Evolutionary conservation across 2,329 filamentous ascomycete species (phyloP).

Genomic region (Arthroderma uncinatum): DNA sequence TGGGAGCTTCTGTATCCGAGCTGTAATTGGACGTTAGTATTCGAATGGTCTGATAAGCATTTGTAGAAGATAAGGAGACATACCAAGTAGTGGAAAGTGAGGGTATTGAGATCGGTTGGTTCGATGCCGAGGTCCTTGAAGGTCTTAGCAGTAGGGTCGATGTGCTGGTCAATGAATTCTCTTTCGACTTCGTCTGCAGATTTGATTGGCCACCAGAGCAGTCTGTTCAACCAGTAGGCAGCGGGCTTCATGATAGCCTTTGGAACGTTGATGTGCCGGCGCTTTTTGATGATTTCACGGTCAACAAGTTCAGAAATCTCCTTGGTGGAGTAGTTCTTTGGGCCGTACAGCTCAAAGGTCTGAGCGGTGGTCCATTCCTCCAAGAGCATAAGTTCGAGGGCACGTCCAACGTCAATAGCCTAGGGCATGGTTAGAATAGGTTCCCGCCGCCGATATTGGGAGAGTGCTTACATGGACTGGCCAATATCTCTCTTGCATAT

Average conservation of each 20-base stretch:
- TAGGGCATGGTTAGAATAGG: slow-evolving; percentile 24
- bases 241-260: slow-evolving; percentile 66
- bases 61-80: slow-evolving; percentile 26
- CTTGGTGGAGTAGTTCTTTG: slow-evolving; percentile 78
- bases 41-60: background rate
- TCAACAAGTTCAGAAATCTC: slow-evolving; percentile 84
- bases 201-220: slow-evolving; percentile 78
- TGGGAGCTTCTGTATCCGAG: slow-evolving; percentile 81
- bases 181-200: slow-evolving; percentile 79
- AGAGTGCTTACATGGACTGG: slow-evolving; percentile 67
- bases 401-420: slow-evolving; percentile 81
- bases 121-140: slow-evolving; percentile 89
- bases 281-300: slow-evolving; percentile 80
- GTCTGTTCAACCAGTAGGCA: slow-evolving; percentile 63
- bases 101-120: slow-evolving; percentile 71
- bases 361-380: slow-evolving; percentile 83
- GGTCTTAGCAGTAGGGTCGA: slow-evolving; percentile 85
- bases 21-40: slow-evolving; percentile 36
- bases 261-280: slow-evolving; percentile 83
- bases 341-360: slow-evolving; percentile 90
- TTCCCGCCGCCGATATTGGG: background rate
- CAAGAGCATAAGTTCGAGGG: slow-evolving; percentile 78
- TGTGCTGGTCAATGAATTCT: slow-evolving; percentile 85
- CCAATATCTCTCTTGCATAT: slow-evolving; percentile 82
- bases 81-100: slow-evolving; percentile 91